Base-by-base conservation (phyloP, 495 filamentous ascomycete genomes). In the Penicillium mononematosum region DNA sequence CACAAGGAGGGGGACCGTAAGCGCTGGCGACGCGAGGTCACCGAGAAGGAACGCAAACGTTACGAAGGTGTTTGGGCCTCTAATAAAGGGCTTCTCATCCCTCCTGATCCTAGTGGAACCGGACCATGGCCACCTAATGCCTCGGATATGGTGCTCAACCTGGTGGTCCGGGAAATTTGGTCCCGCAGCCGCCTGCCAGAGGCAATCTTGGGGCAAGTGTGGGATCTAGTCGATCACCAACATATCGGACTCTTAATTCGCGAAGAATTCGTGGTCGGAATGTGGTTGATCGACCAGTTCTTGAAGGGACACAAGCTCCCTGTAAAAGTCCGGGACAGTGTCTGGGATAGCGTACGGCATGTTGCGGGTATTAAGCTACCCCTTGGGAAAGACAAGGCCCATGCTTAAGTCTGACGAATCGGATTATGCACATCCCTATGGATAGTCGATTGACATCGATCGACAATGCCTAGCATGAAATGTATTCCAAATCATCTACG, bases 41-140 rank as follows among this genome's bases (percentile, higher is more conserved):
- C 88, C 0, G 83, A 88, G 55, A 73, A 84, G 9, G 90, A 97
- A 64, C 81, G 91, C 38, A 91, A 89, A 63, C 79, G 93, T n/a
- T 98, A 98, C 64, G 94, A 98, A 73, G 95, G 91, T 5, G 87
- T 98, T 4, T 98, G 92, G 91, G 94, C 95, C 24, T 92, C 91
- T 17, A 98, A 98, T 64, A 84, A 84, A 56, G 93, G 92, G 0
- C 53, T 92, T n/a, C 71, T 81, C 25, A 70, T 84, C 47, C 60
- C 67, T 39, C 51, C 58, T 5, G 47, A 45, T 8, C 7, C 36
- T 29, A 50, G 41, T 52, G 46, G 34, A 5, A 17, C 47, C 20
- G 60, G 58, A 11, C 48, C 31, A 45, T 71, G 70, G 60, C 73
- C 69, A 14, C 61, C 62, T 1, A 10, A 55, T 29, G 59, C 70